Evolutionary conservation across 768 basidiomycete genomes (phyloP), one percentile per base, ranked within the genome.

Genomic region (Agrocybe pediades): DNA sequence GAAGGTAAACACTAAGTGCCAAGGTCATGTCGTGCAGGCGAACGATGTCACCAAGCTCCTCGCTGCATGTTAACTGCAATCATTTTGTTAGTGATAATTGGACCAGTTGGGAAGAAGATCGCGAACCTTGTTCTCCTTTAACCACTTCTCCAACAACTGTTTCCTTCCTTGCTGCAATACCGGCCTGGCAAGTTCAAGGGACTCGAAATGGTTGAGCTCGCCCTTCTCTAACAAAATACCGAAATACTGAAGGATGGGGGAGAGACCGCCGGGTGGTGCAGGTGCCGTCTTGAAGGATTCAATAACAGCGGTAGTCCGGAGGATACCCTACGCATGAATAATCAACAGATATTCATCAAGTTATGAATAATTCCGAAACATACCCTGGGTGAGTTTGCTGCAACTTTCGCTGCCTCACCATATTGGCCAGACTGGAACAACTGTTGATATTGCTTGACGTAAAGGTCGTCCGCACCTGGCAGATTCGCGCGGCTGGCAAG

Each of bases 221-320:
- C 97, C 97, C 72, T 95, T 97, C 79, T 98, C 97, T 41, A 99
- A 80, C n/a, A 99, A 74, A 57, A 98, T 96, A 54, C 97, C 97
- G 59, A 99, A 98, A 76, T 99, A 98, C 63, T 98, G 96, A 19
- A 99, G 78, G 62, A 99, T 98, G 2, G 97, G 97, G 1, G 92
- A 95, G 41, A 98, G 78, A 26, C 90, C 88, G 27, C 96, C 95
- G 19, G 92, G 84, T 39, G 89, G 87, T 1, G 90, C 82, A n/a
- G 95, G 95, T 1, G 95, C 92, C 57, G 85, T 79, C 77, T 99
- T 99, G 85, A 99, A 99, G 4, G 92, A 88, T 62, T 99, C 97
- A 57, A 99, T 98, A 50, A 98, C 91, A 66, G 91, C 88, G 7
- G 86, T 85, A 6, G 97, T 99, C 51, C 97, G 90, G 23, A 99